Evolutionary conservation across 495 filamentous ascomycete species (phyloP).

Genomic region (Pyrenula massariospora): DNA sequence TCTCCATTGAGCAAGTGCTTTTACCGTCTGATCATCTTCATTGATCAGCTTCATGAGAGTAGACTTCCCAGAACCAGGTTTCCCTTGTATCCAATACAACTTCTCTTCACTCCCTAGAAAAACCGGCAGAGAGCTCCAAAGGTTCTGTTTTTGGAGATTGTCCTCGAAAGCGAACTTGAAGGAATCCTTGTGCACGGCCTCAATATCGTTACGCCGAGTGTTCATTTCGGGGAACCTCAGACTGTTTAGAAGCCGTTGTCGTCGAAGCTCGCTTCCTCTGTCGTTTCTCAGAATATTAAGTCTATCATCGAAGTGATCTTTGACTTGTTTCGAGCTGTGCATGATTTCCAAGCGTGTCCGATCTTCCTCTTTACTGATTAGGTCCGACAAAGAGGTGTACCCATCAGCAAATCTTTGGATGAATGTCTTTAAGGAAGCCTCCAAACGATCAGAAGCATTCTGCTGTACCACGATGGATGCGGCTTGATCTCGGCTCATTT

Average conservation of each 20-base stretch:
- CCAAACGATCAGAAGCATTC: background rate
- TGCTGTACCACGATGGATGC: background rate
- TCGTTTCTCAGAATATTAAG: background rate
- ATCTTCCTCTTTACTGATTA: background rate
- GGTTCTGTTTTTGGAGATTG: background rate
- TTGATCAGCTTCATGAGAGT: conserved; percentile 30
- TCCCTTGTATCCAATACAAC: conserved; percentile 24
- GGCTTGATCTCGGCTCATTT: background rate
- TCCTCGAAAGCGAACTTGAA: background rate
- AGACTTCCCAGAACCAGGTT: conserved; percentile 32
- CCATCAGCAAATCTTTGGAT: background rate
- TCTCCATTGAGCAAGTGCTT: conserved; percentile 11
- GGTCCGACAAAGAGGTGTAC: background rate
- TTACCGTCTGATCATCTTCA: conserved; percentile 7
- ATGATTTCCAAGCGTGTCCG: background rate
- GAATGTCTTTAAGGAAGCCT: background rate
- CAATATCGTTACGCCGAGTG: background rate
- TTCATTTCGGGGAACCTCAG: background rate
- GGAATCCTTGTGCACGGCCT: background rate
- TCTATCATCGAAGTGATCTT: too few relatives aligned
- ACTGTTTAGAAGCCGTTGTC: background rate
- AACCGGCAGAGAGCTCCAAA: conserved; percentile 6
- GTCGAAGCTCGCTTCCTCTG: background rate
- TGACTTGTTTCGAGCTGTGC: background rate
- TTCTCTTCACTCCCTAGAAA: conserved; percentile 19